phyloP scores from a whole-genome alignment of 208 protist species.

The Leishmania major region DNA sequence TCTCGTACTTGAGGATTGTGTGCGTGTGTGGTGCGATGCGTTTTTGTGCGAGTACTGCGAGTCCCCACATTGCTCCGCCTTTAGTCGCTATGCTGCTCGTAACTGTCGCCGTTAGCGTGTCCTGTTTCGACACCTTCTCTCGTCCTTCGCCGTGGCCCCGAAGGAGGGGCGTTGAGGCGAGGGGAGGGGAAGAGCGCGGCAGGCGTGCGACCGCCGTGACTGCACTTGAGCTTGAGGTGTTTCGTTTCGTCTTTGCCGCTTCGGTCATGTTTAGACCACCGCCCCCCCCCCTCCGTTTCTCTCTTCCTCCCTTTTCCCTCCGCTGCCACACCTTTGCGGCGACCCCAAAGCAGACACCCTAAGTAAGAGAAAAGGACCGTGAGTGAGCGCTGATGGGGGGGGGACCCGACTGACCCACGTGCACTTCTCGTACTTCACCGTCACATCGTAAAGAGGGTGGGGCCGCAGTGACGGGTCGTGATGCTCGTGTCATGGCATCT shows the following conservation, averaged over 20 bases:
- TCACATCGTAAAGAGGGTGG: background rate
- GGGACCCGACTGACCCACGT: background rate
- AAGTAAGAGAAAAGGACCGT: background rate
- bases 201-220: background rate
- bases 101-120: background rate
- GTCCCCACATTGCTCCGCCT: background rate
- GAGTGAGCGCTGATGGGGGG: background rate
- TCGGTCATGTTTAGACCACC: background rate
- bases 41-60: background rate
- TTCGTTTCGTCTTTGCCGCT: background rate
- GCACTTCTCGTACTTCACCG: background rate
- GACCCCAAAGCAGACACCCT: background rate
- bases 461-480: background rate
- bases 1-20: no score
- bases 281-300: background rate
- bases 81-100: background rate
- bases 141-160: background rate
- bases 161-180: background rate
- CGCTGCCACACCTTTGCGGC: background rate
- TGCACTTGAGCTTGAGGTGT: background rate
- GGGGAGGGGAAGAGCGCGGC: background rate
- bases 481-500: background rate
- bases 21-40: background rate
- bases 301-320: background rate
- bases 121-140: background rate